Conservation (phyloP, 1,284 basidiomycete genomes). For the Phellopilus nigrolimitatus region DNA sequence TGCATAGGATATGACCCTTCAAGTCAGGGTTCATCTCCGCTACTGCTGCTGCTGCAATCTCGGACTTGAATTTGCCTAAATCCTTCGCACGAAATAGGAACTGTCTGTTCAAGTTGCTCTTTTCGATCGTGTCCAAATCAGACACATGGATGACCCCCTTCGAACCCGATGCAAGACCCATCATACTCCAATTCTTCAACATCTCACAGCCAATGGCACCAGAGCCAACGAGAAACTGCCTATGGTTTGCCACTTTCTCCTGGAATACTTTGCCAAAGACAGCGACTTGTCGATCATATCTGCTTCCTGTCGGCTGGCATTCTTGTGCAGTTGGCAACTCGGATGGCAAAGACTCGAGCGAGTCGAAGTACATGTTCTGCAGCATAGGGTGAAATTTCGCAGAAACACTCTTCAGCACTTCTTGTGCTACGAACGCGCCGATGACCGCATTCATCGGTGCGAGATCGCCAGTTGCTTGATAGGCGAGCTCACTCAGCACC, state of each 20-base stretch:
- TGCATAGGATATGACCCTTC: constrained; percentile 81
- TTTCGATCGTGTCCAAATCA: constrained; percentile 98
- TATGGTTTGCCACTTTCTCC: constrained; percentile 84
- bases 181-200: constrained; percentile 99
- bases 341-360: constrained; percentile 87
- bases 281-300: constrained; percentile 95
- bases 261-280: constrained; percentile 96
- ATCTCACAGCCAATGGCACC: constrained; percentile 99
- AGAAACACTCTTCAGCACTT: constrained; percentile 95
- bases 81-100: constrained; percentile 98
- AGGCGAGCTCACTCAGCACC: constrained; percentile 80
- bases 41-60: constrained; percentile 91
- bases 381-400: constrained; percentile 98
- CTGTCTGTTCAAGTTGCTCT: constrained; percentile 97
- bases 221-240: constrained; percentile 96
- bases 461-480: constrained; percentile 91
- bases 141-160: constrained; percentile 90
- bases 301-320: constrained; percentile 75
- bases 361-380: constrained; percentile 97
- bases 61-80: constrained; percentile 96
- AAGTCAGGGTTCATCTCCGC: constrained; percentile 96
- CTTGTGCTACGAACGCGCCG: constrained; percentile 97
- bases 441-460: constrained; percentile 92
- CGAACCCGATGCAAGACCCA: constrained; percentile 85
- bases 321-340: constrained; percentile 80